Conservation (phyloP, 2,329 filamentous ascomycete genomes). For the Colletotrichum karsti region DNA sequence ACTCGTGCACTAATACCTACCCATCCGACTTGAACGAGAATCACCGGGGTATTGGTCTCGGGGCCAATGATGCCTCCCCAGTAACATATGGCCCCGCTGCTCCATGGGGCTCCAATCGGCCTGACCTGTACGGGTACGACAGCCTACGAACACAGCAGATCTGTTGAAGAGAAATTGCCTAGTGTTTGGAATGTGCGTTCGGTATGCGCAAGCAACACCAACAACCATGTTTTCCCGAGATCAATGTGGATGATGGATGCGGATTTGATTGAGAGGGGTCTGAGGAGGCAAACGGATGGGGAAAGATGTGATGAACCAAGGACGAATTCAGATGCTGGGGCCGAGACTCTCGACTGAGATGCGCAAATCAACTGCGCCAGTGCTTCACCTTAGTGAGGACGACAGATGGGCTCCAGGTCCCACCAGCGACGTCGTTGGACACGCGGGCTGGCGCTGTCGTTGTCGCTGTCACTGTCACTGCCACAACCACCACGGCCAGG, state of each 20-base stretch:
- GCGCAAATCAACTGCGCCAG: background rate
- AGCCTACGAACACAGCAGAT: constrained; percentile 9
- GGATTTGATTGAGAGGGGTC: constrained; percentile 5
- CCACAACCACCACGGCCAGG: constrained; percentile 7
- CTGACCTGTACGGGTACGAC: constrained; percentile 12
- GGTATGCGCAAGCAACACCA: background rate
- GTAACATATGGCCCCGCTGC: background rate
- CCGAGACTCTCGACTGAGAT: background rate
- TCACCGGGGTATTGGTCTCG: background rate
- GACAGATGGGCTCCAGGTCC: background rate
- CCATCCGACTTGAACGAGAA: background rate
- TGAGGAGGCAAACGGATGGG: constrained; percentile 19
- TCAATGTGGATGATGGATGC: background rate
- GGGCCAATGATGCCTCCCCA: background rate
- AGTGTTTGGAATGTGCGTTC: constrained; percentile 5
- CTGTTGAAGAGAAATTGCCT: background rate
- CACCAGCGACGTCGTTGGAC: constrained; percentile 24
- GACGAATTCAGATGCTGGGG: constrained; percentile 4
- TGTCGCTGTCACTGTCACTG: constrained; percentile 2
- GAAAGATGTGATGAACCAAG: constrained; percentile 22
- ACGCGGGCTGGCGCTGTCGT: constrained; percentile 19
- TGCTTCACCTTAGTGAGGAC: background rate
- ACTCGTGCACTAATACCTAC: background rate
- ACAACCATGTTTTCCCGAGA: constrained; percentile 8
- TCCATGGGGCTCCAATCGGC: constrained; percentile 5